A percentile compares a stretch with the other conserved stretches of the same genome.
phyloP scores from a whole-genome alignment of 257 asterid genomes.

The Solanum peruvianum region DNA sequence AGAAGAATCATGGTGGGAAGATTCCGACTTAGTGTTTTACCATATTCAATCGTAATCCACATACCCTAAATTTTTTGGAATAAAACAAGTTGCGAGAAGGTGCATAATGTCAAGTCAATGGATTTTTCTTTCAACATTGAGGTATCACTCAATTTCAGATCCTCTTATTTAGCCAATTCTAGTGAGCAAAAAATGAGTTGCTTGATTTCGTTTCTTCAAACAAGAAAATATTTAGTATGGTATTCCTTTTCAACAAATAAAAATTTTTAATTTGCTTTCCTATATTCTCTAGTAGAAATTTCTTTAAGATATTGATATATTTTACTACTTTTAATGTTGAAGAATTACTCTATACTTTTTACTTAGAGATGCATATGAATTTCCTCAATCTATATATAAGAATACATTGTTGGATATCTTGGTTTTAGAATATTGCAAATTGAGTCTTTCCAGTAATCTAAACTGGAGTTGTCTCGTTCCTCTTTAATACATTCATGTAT shows the following conservation, averaged over 20 bases:
- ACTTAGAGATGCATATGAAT: background rate
- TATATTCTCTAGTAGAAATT: background rate
- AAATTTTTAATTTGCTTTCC: background rate
- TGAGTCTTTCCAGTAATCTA: background rate
- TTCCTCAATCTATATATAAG: background rate
- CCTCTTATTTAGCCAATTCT: background rate
- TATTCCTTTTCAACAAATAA: background rate
- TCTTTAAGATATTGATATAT: background rate
- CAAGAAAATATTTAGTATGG: background rate
- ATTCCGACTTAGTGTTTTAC: no score
- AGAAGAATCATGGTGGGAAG: no score
- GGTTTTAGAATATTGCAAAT: background rate
- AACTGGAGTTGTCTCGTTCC: background rate
- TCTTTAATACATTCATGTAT: background rate
- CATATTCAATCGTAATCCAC: no score
- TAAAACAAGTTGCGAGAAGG: no score
- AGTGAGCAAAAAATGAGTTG: background rate
- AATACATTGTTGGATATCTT: background rate
- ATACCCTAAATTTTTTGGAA: no score
- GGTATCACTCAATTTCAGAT: no score
- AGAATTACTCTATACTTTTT: background rate
- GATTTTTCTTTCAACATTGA: no score
- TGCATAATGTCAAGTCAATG: no score
- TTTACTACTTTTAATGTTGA: background rate
- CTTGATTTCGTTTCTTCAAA: background rate